A percentile compares a stretch with the other conserved stretches of the same genome.
These are phyloP conservation scores for Monosporozyma servazzii DNA, from an alignment of 805 yeast species.

Conservation along the genomic window DNA sequence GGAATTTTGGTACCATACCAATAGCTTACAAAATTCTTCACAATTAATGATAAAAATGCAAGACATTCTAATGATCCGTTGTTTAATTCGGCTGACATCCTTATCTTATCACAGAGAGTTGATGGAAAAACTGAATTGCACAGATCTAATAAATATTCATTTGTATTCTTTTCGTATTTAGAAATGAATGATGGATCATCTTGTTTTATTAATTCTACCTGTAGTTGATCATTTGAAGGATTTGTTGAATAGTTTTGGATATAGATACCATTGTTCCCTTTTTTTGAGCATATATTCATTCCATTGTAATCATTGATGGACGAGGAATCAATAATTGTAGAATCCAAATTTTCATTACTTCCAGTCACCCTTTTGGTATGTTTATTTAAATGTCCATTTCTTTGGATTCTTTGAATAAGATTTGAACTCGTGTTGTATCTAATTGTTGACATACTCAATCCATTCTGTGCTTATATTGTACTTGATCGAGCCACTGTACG, in stretches of 20 bases:
- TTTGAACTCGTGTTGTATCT: constrained; percentile 26
- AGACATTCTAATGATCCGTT: constrained; percentile 14
- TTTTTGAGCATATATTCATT: not conserved
- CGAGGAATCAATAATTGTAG: not conserved
- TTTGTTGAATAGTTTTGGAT: not conserved
- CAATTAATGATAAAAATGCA: constrained; percentile 19
- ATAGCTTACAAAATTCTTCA: constrained; percentile 19
- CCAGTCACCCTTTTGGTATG: not conserved
- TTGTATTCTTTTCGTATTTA: constrained; percentile 14
- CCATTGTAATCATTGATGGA: not conserved
- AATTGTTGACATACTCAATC: constrained; percentile 15
- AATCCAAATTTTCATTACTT: not conserved
- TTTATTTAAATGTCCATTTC: constrained; percentile 6
- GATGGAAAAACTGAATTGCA: constrained; percentile 21
- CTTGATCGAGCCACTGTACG: not conserved
- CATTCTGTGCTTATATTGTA: not conserved
- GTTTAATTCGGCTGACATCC: constrained; percentile 2
- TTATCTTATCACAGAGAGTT: constrained; percentile 11
- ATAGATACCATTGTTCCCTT: not conserved
- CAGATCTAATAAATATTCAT: constrained; percentile 19
- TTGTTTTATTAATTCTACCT: not conserved
- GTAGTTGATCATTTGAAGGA: not conserved
- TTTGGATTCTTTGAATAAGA: constrained; percentile 22
- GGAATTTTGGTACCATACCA: constrained; percentile 30
- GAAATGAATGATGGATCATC: constrained; percentile 16